Base-by-base conservation (phyloP, 140 eudicot genomes). In the Cichorium intybus region DNA sequence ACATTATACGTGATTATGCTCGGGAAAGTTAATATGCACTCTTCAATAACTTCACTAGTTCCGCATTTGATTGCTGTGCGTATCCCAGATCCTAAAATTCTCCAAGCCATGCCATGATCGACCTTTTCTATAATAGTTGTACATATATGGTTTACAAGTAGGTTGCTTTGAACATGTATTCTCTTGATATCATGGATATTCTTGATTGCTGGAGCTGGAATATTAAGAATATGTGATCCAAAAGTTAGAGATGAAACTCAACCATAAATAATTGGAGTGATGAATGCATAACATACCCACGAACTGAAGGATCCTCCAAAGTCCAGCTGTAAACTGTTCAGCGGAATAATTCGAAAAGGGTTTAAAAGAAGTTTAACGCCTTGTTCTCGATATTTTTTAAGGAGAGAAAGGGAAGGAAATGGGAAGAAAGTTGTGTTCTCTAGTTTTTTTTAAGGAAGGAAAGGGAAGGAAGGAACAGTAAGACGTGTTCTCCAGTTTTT, bases 131-230 rank as follows among this genome's bases (percentile, higher is more conserved):
- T 10, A 27, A 70, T 17, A 18, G 0, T 60, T 60, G 10, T 4
- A 5, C 68, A 70, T 17, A 70, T 70, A 10, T 10, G 52, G 16
- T 70, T 17, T 7, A 51, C 26, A 27, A 70, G 68, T 16, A 47
- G 43, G 53, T 20, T 31, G 68, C 69, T 59, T 22, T 35, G 61
- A 24, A n/a, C 10, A 49, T 70, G 53, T 11, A 1, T 60, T 60
- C 48, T 16, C 37, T 39, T 39, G 46, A n/a, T 39, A 39, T 39
- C 46, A 39, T 39, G 46, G 46, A 39, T 39, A 1, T 39, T 34
- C 62, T 70, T 70, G 62, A 70, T 70, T 49, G 62, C 6, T 17
- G 76, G 76, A 70, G 76, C 76, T 70, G 51, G 5, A 14, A 3
- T 12, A 24, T 6, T 1, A 20, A 64, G 1, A 15, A 14, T 22